Evolutionary conservation across 148 eudicot species (phyloP).

Genomic region (Chenopodium album): DNA sequence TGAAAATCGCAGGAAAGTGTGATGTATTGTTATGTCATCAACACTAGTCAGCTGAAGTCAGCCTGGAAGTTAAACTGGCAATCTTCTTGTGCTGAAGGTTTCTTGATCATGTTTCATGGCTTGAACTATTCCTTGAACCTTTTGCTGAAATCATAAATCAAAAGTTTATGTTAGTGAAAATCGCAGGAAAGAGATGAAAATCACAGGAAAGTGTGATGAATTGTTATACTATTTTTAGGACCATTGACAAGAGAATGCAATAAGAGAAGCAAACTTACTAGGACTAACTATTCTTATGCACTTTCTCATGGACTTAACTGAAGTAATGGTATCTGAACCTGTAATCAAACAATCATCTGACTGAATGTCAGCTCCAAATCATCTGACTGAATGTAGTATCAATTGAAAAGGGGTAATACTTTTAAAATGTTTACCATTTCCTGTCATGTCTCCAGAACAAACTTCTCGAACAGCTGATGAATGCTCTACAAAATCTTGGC

Average conservation of each 20-base stretch:
- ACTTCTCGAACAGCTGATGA: slow-evolving; percentile 47
- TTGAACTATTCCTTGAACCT: slow-evolving; percentile 29
- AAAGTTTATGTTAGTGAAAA: background rate
- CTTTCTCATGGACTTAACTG: slow-evolving; percentile 65
- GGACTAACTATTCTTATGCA: slow-evolving; percentile 70
- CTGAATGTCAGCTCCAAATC: background rate
- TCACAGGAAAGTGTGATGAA: no score
- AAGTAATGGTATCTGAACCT: slow-evolving; percentile 62
- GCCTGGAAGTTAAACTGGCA: slow-evolving; percentile 17
- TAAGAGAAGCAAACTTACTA: slow-evolving; percentile 40
- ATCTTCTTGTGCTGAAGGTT: slow-evolving; percentile 24
- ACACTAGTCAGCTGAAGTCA: slow-evolving; percentile 20
- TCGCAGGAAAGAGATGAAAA: no score
- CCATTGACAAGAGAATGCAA: background rate
- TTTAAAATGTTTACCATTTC: slow-evolving; percentile 32
- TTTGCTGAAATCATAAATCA: slow-evolving; percentile 42
- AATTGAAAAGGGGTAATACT: background rate
- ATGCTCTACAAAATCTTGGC: slow-evolving; percentile 42
- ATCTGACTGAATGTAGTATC: background rate
- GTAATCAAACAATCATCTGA: slow-evolving; percentile 18
- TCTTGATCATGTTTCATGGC: slow-evolving; percentile 21
- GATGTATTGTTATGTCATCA: background rate
- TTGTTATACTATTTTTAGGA: background rate
- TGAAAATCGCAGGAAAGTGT: background rate
- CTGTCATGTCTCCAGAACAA: slow-evolving; percentile 41